Conservation (phyloP, 768 basidiomycete genomes). For the Auriscalpium vulgare region DNA sequence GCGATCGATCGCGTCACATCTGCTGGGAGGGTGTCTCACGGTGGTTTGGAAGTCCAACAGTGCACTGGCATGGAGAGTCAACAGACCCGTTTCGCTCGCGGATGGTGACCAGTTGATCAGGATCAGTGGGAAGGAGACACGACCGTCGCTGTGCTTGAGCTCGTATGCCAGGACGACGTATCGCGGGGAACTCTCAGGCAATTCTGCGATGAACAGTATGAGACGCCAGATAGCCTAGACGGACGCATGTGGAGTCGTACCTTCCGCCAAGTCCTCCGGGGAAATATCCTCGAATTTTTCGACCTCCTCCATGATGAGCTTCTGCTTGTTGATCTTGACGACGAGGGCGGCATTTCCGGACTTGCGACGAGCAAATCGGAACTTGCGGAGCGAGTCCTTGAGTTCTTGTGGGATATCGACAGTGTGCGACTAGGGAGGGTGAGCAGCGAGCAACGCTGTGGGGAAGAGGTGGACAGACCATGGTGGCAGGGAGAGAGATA, state of each 20-base stretch:
- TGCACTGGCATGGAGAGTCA: slow-evolving; percentile 76
- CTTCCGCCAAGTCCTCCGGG: slow-evolving; percentile 84
- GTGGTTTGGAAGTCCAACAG: slow-evolving; percentile 71
- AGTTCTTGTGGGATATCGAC: slow-evolving; percentile 81
- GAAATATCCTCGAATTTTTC: slow-evolving; percentile 70
- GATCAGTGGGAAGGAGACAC: slow-evolving; percentile 78
- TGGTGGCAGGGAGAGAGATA: slow-evolving; percentile 1
- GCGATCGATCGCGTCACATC: not conserved
- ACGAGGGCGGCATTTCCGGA: slow-evolving; percentile 69
- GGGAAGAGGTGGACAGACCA: slow-evolving; percentile 6
- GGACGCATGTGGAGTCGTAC: slow-evolving; percentile 28
- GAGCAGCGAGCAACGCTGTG: not conserved
- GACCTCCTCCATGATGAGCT: slow-evolving; percentile 76
- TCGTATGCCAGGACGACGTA: slow-evolving; percentile 83
- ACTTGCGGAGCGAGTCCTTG: slow-evolving; percentile 76
- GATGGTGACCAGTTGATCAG: slow-evolving; percentile 85
- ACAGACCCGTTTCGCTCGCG: slow-evolving; percentile 64
- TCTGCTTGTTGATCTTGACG: slow-evolving; percentile 84
- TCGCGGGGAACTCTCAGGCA: slow-evolving; percentile 82
- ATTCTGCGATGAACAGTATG: slow-evolving; percentile 37
- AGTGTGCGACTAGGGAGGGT: slow-evolving; percentile 45
- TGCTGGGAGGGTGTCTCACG: slow-evolving; percentile 27
- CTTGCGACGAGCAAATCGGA: slow-evolving; percentile 61
- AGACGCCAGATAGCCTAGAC: too few relatives aligned
- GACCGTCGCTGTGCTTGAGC: slow-evolving; percentile 70